Evolutionary conservation across 768 basidiomycete genomes (phyloP), one percentile per base, ranked within the genome.

Genomic region (Suillus cothurnatus): DNA sequence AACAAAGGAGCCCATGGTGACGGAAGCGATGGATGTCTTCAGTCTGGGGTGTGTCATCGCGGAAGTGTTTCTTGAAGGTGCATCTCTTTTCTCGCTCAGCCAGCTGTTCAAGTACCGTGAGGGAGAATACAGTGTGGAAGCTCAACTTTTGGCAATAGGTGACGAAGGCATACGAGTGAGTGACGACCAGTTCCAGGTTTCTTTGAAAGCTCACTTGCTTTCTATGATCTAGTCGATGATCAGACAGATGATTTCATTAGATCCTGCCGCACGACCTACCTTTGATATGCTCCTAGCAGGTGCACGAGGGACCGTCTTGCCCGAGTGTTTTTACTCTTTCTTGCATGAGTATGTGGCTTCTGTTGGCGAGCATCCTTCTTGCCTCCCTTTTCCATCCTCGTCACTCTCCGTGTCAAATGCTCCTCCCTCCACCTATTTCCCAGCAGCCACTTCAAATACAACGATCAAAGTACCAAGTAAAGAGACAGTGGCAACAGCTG

Each of bases 11-110:
- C 90, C 88, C 2, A 88, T 84, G 69, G 90, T 98, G 31, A 96
- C 95, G 1, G 95, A 99, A 77, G 85, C 92, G 4, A 99, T 99
- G 97, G 97, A 99, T 74, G 92, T 95, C 60, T 99, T 99, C 72
- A 94, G 95, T 68, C 86, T 86, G 0, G 97, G 97, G 28, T 98
- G 97, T 74, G 95, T 98, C 17, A 86, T 99, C 41, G 94, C 95
- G 1, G 97, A 99, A 77, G 83, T 99, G 67, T 99, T 97, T 80
- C 81, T 95, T 65, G 97, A 99, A 73, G 97, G 97, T 2, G 89
- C 93, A 0, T 92, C 92, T 3, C 82, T 97, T 61, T 99, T 99
- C 80, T 94, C 92, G 0, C 83, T 99, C 58, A 95, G 94, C 74
- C 96, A 98, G 73, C 80, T 99, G 63, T 98, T 93, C 84, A 95